Conservation (phyloP, 345 rosid species). For the Syzygium aromaticum region DNA sequence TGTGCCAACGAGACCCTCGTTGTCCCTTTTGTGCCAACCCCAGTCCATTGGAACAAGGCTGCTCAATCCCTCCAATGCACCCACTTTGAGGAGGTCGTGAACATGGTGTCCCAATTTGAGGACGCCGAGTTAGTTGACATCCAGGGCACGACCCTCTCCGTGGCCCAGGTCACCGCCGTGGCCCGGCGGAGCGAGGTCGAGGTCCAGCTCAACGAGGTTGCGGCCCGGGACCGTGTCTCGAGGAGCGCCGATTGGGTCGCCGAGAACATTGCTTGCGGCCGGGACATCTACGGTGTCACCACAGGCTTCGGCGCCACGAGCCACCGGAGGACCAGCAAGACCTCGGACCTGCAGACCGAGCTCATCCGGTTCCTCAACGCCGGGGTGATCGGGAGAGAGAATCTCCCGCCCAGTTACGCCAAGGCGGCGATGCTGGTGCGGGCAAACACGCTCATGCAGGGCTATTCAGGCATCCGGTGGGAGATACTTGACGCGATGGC, state of each 20-base stretch:
- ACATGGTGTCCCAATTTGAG: conserved; percentile 22
- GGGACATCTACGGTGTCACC: conserved; percentile 41
- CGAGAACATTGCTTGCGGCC: conserved; percentile 18
- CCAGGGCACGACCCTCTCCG: conserved; percentile 29
- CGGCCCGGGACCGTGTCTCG: conserved; percentile 23
- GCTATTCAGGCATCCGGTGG: conserved; percentile 46
- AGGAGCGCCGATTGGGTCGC: conserved; percentile 36
- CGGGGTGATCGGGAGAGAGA: conserved; percentile 27
- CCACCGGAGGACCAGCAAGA: conserved; percentile 27
- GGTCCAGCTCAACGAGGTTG: conserved; percentile 16
- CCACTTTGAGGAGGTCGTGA: conserved; percentile 23
- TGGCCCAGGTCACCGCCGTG: conserved; percentile 33
- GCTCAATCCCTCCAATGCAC: conserved; percentile 17
- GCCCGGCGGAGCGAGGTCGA: conserved; percentile 11
- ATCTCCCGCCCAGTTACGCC: conserved; percentile 21
- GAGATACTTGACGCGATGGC: conserved; percentile 32
- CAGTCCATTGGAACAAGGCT: conserved; percentile 24
- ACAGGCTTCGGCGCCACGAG: conserved; percentile 42
- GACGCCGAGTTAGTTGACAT: conserved; percentile 15
- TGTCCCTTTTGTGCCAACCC: neutral
- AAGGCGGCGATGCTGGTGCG: conserved; percentile 47
- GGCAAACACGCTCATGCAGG: conserved; percentile 33
- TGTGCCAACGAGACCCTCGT: neutral
- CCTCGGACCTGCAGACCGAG: conserved; percentile 30
- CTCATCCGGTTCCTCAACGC: conserved; percentile 45